These are phyloP conservation scores for Didymella arachidicola DNA, from an alignment of 2,329 filamentous ascomycete genomes.

Conservation along the genomic window DNA sequence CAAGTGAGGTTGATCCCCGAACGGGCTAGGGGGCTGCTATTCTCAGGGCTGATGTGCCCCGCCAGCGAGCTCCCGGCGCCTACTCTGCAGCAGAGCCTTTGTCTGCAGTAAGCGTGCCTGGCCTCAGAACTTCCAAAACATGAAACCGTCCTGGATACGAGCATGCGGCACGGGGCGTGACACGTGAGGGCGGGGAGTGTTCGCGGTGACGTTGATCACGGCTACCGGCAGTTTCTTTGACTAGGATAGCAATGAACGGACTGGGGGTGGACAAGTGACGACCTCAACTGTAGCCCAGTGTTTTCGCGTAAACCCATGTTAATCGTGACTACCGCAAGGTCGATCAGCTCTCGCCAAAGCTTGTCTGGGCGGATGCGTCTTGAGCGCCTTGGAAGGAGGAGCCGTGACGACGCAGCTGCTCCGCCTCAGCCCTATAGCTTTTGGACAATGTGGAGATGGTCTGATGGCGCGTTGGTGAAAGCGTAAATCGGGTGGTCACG, in stretches of 20 bases:
- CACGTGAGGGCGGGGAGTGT: slow-evolving; percentile 25
- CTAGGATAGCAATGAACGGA: neutral
- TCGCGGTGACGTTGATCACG: slow-evolving; percentile 20
- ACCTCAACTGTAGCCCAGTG: neutral
- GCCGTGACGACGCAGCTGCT: slow-evolving; percentile 14
- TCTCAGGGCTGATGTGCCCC: slow-evolving; percentile 15
- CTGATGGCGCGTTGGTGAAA: neutral
- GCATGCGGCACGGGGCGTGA: slow-evolving; percentile 18
- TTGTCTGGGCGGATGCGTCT: slow-evolving; percentile 14
- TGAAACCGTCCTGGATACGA: slow-evolving; percentile 29
- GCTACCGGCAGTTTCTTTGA: slow-evolving; percentile 10
- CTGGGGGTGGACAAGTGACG: neutral
- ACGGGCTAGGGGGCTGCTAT: slow-evolving; percentile 15
- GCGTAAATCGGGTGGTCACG: slow-evolving; percentile 8
- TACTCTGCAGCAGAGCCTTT: slow-evolving; percentile 21
- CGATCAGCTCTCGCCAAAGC: slow-evolving; percentile 18
- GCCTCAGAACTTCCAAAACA: slow-evolving; percentile 32
- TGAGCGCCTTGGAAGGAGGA: slow-evolving; percentile 11
- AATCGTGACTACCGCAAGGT: slow-evolving; percentile 2
- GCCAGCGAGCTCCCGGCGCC: slow-evolving; percentile 23
- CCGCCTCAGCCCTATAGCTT: slow-evolving; percentile 19
- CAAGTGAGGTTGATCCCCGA: slow-evolving; percentile 18
- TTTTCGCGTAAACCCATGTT: slow-evolving; percentile 8
- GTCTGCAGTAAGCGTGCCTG: slow-evolving; percentile 26
- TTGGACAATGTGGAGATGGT: neutral